These are phyloP conservation scores for Micromonas commoda DNA, from an alignment of 139 green algal species.

Conservation along the genomic window DNA sequence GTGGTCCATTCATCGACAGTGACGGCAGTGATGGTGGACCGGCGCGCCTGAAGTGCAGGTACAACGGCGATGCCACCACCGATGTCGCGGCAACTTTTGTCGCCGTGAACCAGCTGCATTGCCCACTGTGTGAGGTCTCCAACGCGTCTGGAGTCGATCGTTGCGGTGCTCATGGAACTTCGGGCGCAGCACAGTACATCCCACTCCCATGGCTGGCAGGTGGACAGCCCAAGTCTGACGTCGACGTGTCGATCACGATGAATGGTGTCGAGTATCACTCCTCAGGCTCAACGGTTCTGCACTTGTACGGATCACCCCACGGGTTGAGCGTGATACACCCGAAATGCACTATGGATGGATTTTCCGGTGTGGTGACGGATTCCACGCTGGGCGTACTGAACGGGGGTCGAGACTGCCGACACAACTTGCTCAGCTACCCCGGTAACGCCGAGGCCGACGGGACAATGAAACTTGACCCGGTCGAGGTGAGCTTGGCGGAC, in stretches of 20 bases:
- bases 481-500: background rate
- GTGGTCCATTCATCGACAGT: constrained; percentile 10
- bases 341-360: no score
- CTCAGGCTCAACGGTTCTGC: background rate
- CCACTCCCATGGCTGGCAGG: constrained; percentile 2
- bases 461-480: background rate
- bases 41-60: background rate
- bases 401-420: no score
- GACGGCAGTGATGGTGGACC: background rate
- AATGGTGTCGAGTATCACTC: constrained; percentile 5
- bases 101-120: background rate
- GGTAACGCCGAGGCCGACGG: background rate
- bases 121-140: background rate
- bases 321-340: background rate
- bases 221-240: background rate
- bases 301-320: background rate
- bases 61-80: background rate
- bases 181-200: background rate
- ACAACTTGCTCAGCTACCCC: background rate
- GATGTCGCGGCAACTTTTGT: background rate
- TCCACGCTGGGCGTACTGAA: no score
- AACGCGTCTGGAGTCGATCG: background rate
- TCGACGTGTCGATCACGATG: background rate
- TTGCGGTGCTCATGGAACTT: background rate
- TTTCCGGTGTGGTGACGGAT: no score